These are phyloP conservation scores for Amborella trichopoda DNA, from an alignment of 164 flowering plant genomes.

Conservation along the genomic window DNA sequence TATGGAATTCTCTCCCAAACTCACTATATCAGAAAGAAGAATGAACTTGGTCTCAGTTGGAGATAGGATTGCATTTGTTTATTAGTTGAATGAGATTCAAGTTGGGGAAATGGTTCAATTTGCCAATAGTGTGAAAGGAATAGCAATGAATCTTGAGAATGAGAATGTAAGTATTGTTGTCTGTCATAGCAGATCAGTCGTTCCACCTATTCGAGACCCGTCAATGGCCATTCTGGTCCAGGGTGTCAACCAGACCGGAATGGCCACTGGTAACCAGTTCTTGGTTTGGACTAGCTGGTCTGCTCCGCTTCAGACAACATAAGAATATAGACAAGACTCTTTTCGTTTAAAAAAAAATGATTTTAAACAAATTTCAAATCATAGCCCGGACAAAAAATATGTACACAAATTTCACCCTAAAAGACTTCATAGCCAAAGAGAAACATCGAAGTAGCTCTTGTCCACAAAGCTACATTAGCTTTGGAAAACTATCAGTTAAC, in stretches of 20 bases:
- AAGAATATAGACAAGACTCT: no score
- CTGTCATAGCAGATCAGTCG: no score
- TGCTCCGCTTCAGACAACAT: no score
- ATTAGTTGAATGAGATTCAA: not conserved
- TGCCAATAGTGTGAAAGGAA: constrained; percentile 5
- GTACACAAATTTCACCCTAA: no score
- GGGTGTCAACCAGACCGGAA: no score
- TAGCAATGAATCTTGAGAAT: constrained; percentile 5
- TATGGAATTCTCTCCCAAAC: constrained; percentile 7
- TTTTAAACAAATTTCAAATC: no score
- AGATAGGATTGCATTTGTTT: constrained; percentile 2
- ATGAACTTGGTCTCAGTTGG: constrained; percentile 1
- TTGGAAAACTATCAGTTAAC: not conserved
- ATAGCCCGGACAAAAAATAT: no score
- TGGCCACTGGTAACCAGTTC: no score
- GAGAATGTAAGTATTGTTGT: not conserved
- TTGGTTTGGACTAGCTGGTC: no score
- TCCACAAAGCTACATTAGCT: not conserved
- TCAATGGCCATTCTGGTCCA: no score
- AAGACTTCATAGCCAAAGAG: not conserved
- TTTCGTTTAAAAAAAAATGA: no score
- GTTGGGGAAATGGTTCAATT: constrained; percentile 4
- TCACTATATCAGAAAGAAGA: constrained; percentile 5
- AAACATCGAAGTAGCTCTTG: not conserved
- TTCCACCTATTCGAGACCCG: not conserved